Evolutionary conservation across 2,329 filamentous ascomycete genomes (phyloP).

Genomic region (Helminthosporium solani): DNA sequence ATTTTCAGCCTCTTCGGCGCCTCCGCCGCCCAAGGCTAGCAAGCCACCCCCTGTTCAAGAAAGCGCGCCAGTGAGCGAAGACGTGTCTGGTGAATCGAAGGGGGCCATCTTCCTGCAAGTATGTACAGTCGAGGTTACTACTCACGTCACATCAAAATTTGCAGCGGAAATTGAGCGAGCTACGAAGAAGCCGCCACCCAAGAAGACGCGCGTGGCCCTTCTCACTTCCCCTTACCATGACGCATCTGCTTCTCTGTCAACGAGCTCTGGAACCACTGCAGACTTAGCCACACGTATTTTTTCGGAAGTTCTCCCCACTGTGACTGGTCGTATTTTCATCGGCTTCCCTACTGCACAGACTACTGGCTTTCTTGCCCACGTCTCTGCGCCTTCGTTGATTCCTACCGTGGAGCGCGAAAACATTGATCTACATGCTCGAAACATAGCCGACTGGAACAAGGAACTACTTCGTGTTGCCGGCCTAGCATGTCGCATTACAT

Average conservation of each 20-base stretch:
- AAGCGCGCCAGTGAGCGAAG: conserved; percentile 50
- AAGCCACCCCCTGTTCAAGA: conserved; percentile 20
- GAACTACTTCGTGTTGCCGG: conserved; percentile 90
- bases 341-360: conserved; percentile 98
- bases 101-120: conserved; percentile 87
- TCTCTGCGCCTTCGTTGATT: conserved; percentile 94
- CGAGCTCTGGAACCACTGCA: conserved; percentile 49
- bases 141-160: conserved; percentile 70
- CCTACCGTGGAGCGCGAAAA: conserved; percentile 96
- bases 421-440: conserved; percentile 93
- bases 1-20: conserved; percentile 30
- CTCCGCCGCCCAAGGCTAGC: conserved; percentile 19
- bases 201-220: conserved; percentile 79
- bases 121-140: conserved; percentile 79
- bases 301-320: conserved; percentile 82
- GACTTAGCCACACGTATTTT: conserved; percentile 75
- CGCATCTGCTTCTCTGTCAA: conserved; percentile 63
- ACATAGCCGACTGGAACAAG: conserved; percentile 92
- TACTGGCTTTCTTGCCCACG: conserved; percentile 88
- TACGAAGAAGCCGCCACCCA: conserved; percentile 95
- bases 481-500: conserved; percentile 85
- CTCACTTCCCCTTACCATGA: conserved; percentile 91
- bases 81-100: conserved; percentile 68
- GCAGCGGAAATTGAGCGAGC: conserved; percentile 87
- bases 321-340: conserved; percentile 91